phyloP scores from a whole-genome alignment of 345 rosid species.

The Hypericum perforatum region DNA sequence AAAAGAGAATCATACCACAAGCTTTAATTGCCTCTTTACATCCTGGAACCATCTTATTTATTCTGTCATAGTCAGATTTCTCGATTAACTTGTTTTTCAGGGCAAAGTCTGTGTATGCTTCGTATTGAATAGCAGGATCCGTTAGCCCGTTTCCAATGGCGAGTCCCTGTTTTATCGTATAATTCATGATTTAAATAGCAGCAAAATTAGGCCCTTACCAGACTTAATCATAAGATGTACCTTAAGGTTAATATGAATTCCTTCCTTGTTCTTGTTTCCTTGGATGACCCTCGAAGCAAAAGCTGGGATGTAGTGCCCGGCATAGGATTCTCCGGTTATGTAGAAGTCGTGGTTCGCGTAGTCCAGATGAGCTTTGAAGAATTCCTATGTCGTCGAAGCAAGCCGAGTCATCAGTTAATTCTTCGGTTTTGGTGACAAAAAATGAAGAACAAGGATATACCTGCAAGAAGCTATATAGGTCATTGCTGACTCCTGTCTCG shows the following conservation, averaged over 20 bases:
- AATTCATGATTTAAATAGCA: conserved; percentile 1
- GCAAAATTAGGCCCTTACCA: background rate
- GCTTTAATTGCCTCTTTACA: conserved; percentile 34
- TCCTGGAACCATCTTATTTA: conserved; percentile 28
- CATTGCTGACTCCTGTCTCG: conserved; percentile 71
- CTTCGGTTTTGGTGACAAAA: background rate
- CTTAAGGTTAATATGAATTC: conserved; percentile 70
- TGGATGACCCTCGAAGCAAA: conserved; percentile 54
- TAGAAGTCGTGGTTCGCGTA: conserved; percentile 57
- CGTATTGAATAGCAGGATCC: conserved; percentile 66
- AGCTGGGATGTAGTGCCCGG: conserved; percentile 88
- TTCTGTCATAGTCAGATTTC: conserved; percentile 29
- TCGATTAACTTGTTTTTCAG: conserved; percentile 42
- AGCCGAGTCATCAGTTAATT: no score
- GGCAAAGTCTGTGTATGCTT: conserved; percentile 71
- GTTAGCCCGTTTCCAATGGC: conserved; percentile 92
- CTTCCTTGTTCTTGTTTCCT: conserved; percentile 75
- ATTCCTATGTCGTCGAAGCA: conserved; percentile 30
- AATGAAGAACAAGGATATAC: conserved; percentile 20
- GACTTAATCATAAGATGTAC: conserved; percentile 28
- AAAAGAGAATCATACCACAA: conserved; percentile 38
- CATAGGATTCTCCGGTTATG: conserved; percentile 90
- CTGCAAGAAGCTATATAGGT: conserved; percentile 80
- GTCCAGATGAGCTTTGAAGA: conserved; percentile 58
- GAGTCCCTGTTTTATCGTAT: conserved; percentile 44